A percentile compares a stretch with the other conserved stretches of the same genome.
Conservation (phyloP, 352 stramenopile species). For the Halophytophthora polymorphica region DNA sequence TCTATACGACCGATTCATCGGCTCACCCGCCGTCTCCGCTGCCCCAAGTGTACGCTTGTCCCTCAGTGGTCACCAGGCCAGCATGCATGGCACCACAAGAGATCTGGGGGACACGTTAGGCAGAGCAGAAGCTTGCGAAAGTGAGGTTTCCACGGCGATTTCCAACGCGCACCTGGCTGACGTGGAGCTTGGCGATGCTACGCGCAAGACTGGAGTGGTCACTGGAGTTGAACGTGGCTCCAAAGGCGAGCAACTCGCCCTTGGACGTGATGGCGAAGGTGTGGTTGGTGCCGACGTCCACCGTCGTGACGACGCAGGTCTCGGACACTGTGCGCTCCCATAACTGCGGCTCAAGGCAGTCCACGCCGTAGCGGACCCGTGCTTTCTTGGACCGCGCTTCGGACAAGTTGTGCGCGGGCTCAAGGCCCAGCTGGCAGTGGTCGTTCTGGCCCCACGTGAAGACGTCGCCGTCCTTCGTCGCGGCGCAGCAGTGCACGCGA, state of each 20-base stretch:
- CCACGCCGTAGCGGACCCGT: slow-evolving; percentile 54
- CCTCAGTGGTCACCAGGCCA: slow-evolving; percentile 66
- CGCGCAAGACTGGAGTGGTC: slow-evolving; percentile 56
- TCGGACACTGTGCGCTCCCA: slow-evolving; percentile 70
- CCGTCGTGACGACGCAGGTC: slow-evolving; percentile 44
- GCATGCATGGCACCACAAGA: slow-evolving; percentile 78
- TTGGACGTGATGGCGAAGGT: slow-evolving; percentile 59
- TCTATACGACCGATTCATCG: not conserved
- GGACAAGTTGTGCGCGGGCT: slow-evolving; percentile 57
- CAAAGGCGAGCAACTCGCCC: slow-evolving; percentile 60
- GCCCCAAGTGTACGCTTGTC: slow-evolving; percentile 78
- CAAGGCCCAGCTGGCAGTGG: slow-evolving; percentile 71
- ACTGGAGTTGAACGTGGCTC: slow-evolving; percentile 59
- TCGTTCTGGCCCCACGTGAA: slow-evolving; percentile 86
- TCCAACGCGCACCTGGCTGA: slow-evolving; percentile 42
- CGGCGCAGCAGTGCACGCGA: slow-evolving; percentile 67
- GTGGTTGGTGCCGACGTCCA: slow-evolving; percentile 71
- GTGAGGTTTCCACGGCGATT: not conserved
- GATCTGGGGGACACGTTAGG: slow-evolving; percentile 30
- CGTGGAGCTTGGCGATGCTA: slow-evolving; percentile 52
- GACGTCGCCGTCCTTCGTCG: slow-evolving; percentile 76
- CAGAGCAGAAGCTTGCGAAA: not conserved
- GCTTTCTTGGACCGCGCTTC: slow-evolving; percentile 55
- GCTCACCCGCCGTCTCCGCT: slow-evolving; percentile 82
- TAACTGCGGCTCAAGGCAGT: slow-evolving; percentile 51